Base-by-base conservation (phyloP, 495 filamentous ascomycete genomes). In the Penicillium fimorum region DNA sequence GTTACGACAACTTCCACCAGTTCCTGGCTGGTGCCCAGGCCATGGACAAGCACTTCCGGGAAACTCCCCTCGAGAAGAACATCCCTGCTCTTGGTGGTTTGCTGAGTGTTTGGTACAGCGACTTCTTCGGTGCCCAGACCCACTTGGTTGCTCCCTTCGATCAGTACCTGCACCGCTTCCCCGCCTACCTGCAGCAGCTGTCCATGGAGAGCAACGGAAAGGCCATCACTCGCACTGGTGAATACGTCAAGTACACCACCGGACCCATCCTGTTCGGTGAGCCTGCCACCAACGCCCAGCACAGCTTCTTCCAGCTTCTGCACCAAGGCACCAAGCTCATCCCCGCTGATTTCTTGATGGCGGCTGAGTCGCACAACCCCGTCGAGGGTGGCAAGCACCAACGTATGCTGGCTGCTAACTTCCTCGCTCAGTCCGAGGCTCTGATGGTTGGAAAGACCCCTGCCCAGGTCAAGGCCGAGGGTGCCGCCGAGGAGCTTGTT, bases 191-290 rank as follows among this genome's bases (percentile, higher is more conserved):
- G 30, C 94, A 98, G 76, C 94, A 98, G 75, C 82, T 98, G 46
- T 97, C 92, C 60, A 98, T 98, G 94, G 94, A 98, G 79, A 97
- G 95, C 64, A 98, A 98, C 75, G 94, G 94, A 65, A 98, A 98
- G 82, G 89, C 91, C 53, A 90, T 97, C 72, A 96, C 94, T 57
- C 91, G 93, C 48, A 84, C 84, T 57, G 92, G 91, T 57, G 82
- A 91, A 42, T 89, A 95, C 47, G 92, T 96, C 70, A 95, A 96
- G 73, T 97, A 97, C 80, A 96, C 92, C 49, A 98, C 94, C 15
- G 94, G 89, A 24, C 82, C 94, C 20, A 89, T 98, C 73, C 77
- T 98, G 51, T 98, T 98, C 72, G 94, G 94, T 66, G 94, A 97
- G 80, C 94, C 94, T 50, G 94, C 92, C 71, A 98, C 94, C 72